Percentiles rank a stretch among this genome's conserved stretches.
phyloP scores from a whole-genome alignment of 768 basidiomycete genomes.

The Serendipita sp. region DNA sequence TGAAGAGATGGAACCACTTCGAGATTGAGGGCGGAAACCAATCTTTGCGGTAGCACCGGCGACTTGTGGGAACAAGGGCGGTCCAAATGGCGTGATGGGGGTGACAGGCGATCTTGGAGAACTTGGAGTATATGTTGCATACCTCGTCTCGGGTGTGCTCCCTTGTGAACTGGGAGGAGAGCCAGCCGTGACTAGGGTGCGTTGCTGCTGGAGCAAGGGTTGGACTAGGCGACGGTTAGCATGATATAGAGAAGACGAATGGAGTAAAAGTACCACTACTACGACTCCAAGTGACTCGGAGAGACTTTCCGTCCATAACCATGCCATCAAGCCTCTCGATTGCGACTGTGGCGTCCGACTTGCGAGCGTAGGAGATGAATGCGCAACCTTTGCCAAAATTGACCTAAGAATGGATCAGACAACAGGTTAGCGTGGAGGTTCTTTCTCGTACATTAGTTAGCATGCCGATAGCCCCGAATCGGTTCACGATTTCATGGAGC shows the following conservation, averaged over 20 bases:
- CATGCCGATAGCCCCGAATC: neutral
- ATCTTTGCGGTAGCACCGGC: neutral
- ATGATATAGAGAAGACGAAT: neutral
- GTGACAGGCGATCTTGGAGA: neutral
- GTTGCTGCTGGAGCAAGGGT: neutral
- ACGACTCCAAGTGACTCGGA: neutral
- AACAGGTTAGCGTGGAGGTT: neutral
- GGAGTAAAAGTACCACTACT: neutral
- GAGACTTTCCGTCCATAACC: neutral
- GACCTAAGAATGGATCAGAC: neutral
- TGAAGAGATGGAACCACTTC: neutral
- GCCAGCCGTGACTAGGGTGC: neutral
- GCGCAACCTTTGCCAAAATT: neutral
- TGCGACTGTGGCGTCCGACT: neutral
- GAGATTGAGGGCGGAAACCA: neutral
- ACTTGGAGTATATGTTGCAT: neutral
- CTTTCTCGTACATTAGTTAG: neutral
- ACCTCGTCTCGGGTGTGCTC: neutral
- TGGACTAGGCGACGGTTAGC: neutral
- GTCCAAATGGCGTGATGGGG: neutral
- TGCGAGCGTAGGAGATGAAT: slow-evolving; percentile 1
- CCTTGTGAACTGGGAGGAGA: neutral
- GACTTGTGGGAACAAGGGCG: neutral
- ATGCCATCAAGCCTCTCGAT: neutral
- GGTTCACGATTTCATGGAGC: neutral